These are phyloP conservation scores for Saturnispora galanensis DNA, from an alignment of 805 yeast species.

Conservation along the genomic window DNA sequence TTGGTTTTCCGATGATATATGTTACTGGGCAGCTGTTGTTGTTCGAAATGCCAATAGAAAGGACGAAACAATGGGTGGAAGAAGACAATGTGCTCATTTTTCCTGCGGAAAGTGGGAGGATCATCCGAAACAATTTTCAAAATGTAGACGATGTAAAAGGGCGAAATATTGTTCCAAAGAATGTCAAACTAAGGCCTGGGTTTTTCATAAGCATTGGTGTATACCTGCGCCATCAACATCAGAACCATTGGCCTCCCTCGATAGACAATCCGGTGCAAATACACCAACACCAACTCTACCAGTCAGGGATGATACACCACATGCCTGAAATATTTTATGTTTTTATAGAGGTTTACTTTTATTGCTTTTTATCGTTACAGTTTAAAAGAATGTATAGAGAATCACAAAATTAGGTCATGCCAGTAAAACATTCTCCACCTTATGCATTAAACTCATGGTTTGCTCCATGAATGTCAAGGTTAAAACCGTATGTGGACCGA, in stretches of 20 bases:
- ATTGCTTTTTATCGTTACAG: not conserved
- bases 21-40: constrained; percentile 96
- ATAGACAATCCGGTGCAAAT: not conserved
- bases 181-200: constrained; percentile 90
- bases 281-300: not conserved
- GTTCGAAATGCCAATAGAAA: constrained; percentile 93
- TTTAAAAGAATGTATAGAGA: not conserved
- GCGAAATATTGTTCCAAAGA: constrained; percentile 91
- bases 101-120: constrained; percentile 93
- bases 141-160: constrained; percentile 87
- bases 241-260: not conserved
- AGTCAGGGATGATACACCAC: constrained; percentile 1
- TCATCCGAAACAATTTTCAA: constrained; percentile 84
- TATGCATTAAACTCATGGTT: constrained; percentile 56
- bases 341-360: not conserved
- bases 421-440: constrained; percentile 29
- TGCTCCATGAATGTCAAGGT: constrained; percentile 94
- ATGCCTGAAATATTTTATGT: not conserved
- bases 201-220: constrained; percentile 92
- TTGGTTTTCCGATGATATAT: constrained; percentile 64
- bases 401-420: not conserved
- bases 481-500: constrained; percentile 90
- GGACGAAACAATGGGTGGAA: constrained; percentile 79
- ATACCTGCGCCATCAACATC: constrained; percentile 25
- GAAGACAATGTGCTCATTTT: constrained; percentile 89